Base-by-base conservation (phyloP, 768 basidiomycete species). In the Vararia minispora region DNA sequence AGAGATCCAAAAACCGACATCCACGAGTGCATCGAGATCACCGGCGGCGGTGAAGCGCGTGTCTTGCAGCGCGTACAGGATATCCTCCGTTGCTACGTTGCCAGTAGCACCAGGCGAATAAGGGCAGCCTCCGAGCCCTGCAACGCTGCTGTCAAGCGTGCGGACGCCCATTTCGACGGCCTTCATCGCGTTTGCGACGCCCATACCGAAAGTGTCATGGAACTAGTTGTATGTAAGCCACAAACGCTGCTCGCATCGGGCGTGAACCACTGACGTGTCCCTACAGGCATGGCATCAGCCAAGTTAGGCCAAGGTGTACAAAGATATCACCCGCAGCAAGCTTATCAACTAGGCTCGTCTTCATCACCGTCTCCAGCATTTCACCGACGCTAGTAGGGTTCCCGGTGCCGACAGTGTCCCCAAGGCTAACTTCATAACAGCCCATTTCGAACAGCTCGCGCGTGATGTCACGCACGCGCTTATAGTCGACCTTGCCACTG, bases 91-190 rank as follows among this genome's bases (percentile, higher is more conserved):
- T 0, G 89, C 80, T 13, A 95, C 86, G 49, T 95, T 95, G 12
- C 94, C 92, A 0, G 89, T 91, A 11, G 92, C 91, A 5, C 91
- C 91, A 2, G 92, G 94, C 1, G 92, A 90, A 59, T 88, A 98
- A 3, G 92, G 92, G 52, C 94, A 97, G 13, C 92, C 90, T 3
- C 94, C 92, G 1, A 97, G 75, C 0, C 92, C 91, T 13, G 81
- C 89, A 13, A 95, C 76, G 1, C 83, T 79, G 2, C 84, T 67
- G 52, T 85, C 92, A 29, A 98, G 71, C 2, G 88, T 85, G 9
- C 78, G 71, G 10, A 97, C 60, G 12, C 91, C 92, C 35, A 77
- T 61, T 9, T 71, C 63, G 10, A 89, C 70, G 3, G 85, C 79
- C 4, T 75, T 61, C 28, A 87, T 59, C 12, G 85, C 76, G 48